phyloP scores from a whole-genome alignment of 2,329 filamentous ascomycete species.

The Microsporum ferrugineum region DNA sequence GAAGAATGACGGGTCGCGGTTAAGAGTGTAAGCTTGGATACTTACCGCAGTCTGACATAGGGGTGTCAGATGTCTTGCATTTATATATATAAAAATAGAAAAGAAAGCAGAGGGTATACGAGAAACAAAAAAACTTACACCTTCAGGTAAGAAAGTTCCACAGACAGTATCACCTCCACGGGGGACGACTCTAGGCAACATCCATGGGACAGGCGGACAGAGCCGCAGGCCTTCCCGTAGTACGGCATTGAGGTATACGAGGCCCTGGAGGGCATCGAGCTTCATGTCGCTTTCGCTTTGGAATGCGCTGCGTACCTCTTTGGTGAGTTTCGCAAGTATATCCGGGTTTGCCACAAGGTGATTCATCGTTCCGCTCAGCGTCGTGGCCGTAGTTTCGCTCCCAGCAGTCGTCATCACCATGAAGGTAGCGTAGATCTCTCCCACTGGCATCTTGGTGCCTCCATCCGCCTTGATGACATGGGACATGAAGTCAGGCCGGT shows the following conservation, averaged over 20 bases:
- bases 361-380: conserved; percentile 33
- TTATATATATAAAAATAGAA: background rate
- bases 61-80: background rate
- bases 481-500: conserved; percentile 5
- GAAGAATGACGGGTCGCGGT: conserved; percentile 37
- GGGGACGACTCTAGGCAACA: conserved; percentile 16
- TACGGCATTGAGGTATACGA: conserved; percentile 33
- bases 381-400: conserved; percentile 39
- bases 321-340: conserved; percentile 21
- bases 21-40: conserved; percentile 38
- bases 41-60: conserved; percentile 31
- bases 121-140: conserved; percentile 5
- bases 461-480: background rate
- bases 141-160: conserved; percentile 28
- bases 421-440: conserved; percentile 15
- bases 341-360: conserved; percentile 29
- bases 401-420: conserved; percentile 32
- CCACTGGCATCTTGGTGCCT: conserved; percentile 4
- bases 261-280: conserved; percentile 20
- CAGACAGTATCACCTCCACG: conserved; percentile 23
- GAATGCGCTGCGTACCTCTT: conserved; percentile 35
- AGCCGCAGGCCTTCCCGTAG: conserved; percentile 36
- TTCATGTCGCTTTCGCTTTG: conserved; percentile 29
- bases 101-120: background rate
- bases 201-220: conserved; percentile 26